A percentile compares a stretch with the other conserved stretches of the same genome.
Evolutionary conservation across 2,329 filamentous ascomycete genomes (phyloP).

Genomic region (Amylocarpus encephaloides): DNA sequence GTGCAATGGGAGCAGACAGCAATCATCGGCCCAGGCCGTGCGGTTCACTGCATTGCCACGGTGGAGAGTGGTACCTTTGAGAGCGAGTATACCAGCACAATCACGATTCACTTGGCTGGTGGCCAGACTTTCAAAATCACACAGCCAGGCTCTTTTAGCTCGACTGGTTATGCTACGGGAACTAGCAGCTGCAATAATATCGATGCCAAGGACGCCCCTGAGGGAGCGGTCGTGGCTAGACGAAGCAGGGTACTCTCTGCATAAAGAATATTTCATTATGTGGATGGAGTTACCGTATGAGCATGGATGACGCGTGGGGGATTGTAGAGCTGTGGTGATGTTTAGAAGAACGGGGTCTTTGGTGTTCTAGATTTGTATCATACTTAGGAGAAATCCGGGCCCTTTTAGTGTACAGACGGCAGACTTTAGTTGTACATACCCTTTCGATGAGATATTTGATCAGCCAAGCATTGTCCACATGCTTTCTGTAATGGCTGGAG

Average conservation of each 20-base stretch:
- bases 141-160: background rate
- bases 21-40: background rate
- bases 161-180: background rate
- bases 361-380: too few relatives aligned
- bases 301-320: too few relatives aligned
- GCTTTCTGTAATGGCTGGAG: too few relatives aligned
- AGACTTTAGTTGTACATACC: too few relatives aligned
- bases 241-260: background rate
- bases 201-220: background rate
- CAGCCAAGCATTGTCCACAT: too few relatives aligned
- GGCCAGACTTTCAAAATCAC: background rate
- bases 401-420: too few relatives aligned
- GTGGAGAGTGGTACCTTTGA: background rate
- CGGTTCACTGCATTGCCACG: background rate
- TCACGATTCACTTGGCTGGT: background rate
- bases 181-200: conserved; percentile 1
- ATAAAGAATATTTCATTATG: too few relatives aligned
- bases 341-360: too few relatives aligned
- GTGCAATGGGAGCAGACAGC: background rate
- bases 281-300: too few relatives aligned
- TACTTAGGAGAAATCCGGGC: too few relatives aligned
- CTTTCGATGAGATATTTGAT: too few relatives aligned
- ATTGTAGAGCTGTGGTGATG: too few relatives aligned
- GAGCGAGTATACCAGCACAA: background rate
- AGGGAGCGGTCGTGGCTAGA: background rate